phyloP scores from a whole-genome alignment of 148 eudicot genomes.

The Rhododendron mucronatum region DNA sequence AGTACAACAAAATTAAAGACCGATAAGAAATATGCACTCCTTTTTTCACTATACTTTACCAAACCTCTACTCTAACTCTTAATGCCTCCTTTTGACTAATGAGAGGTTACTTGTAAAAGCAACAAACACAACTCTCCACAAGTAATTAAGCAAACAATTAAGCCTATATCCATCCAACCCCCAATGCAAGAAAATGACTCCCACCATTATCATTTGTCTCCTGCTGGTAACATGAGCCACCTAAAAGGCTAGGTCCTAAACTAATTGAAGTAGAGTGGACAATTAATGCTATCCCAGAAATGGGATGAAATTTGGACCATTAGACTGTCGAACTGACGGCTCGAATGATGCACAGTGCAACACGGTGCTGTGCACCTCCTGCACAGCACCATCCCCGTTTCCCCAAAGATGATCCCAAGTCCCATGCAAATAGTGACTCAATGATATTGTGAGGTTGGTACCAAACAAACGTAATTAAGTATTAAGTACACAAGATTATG shows the following conservation, averaged over 20 bases:
- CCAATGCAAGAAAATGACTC: conserved; percentile 14
- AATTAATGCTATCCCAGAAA: background rate
- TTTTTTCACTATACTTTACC: conserved; percentile 27
- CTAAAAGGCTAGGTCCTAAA: background rate
- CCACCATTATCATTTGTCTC: conserved; percentile 14
- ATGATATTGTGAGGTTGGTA: background rate
- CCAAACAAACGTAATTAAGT: background rate
- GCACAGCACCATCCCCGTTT: no score
- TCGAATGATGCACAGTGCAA: no score
- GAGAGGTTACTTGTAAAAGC: conserved; percentile 25
- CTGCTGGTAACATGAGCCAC: background rate
- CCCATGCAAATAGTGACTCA: background rate
- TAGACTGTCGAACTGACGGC: no score
- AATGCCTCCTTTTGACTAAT: conserved; percentile 12
- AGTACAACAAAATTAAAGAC: background rate
- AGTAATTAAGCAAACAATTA: background rate
- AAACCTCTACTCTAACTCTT: conserved; percentile 32
- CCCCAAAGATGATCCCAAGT: background rate
- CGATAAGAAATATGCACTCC: background rate
- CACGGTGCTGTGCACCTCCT: no score
- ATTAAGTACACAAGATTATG: background rate
- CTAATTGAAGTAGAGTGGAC: background rate
- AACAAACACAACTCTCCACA: conserved; percentile 17
- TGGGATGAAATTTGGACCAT: background rate
- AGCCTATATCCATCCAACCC: background rate